Conservation (phyloP, 2,329 filamentous ascomycete species). For the Alternaria alternata region DNA sequence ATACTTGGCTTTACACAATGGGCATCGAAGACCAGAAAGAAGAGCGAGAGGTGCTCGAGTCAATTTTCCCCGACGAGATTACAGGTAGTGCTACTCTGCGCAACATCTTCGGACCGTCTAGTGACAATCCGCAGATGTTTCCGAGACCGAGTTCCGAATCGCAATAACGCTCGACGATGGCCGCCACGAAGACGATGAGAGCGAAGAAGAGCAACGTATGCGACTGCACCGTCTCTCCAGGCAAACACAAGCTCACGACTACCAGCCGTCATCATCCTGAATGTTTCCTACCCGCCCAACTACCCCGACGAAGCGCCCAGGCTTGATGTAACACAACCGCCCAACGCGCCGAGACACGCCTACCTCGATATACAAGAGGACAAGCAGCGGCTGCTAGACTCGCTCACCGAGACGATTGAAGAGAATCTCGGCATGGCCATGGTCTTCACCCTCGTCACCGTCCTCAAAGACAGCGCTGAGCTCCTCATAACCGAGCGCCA, state of each 20-base stretch:
- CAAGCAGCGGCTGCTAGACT: constrained; percentile 74
- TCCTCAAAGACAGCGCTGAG: constrained; percentile 91
- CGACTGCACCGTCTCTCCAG: neutral
- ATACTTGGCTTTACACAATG: constrained; percentile 47
- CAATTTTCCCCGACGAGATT: constrained; percentile 98
- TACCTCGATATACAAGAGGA: constrained; percentile 84
- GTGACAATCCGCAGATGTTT: constrained; percentile 71
- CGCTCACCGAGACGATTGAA: constrained; percentile 77
- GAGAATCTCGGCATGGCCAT: constrained; percentile 98
- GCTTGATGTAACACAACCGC: constrained; percentile 79
- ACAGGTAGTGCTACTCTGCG: constrained; percentile 66
- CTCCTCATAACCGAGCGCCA: constrained; percentile 78
- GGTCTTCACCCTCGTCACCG: constrained; percentile 89
- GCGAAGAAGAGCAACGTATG: constrained; percentile 63
- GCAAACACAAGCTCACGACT: constrained; percentile 6
- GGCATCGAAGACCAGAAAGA: constrained; percentile 85
- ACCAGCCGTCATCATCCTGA: constrained; percentile 74
- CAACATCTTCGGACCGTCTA: neutral
- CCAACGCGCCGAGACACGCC: constrained; percentile 73
- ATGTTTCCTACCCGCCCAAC: constrained; percentile 85
- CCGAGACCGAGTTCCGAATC: constrained; percentile 88
- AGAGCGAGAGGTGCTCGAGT: constrained; percentile 96
- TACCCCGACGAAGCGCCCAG: constrained; percentile 89
- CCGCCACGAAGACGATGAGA: constrained; percentile 61
- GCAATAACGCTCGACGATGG: constrained; percentile 82